Conservation (phyloP, 495 filamentous ascomycete genomes). For the Penicillium maclennaniae region DNA sequence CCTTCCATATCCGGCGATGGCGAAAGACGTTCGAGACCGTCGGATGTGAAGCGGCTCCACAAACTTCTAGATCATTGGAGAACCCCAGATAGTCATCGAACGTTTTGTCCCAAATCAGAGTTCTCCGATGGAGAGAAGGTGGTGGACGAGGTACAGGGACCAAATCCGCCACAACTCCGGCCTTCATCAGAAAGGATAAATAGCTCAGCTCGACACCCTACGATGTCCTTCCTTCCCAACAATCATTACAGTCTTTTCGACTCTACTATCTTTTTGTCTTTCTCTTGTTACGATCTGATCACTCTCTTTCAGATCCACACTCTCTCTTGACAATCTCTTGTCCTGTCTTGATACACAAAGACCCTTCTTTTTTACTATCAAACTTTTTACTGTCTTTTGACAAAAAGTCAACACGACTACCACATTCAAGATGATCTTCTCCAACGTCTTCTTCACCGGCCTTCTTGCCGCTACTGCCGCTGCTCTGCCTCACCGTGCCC, state of each 20-base stretch:
- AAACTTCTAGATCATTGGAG: not conserved
- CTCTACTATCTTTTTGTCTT: conserved; percentile 6
- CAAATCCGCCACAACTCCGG: conserved; percentile 6
- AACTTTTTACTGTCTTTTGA: conserved; percentile 1
- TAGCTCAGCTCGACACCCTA: not conserved
- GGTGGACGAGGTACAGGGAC: not conserved
- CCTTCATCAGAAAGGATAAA: conserved; percentile 1
- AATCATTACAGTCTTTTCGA: conserved; percentile 7
- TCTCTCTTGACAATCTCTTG: conserved; percentile 6
- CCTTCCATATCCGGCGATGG: conserved; percentile 13
- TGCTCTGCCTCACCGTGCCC: conserved; percentile 17
- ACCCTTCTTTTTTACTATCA: not conserved
- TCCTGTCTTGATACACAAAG: conserved; percentile 7
- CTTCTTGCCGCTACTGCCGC: conserved; percentile 21
- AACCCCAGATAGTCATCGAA: conserved; percentile 4
- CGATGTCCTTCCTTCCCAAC: conserved; percentile 1
- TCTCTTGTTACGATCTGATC: conserved; percentile 11
- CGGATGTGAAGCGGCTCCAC: not conserved
- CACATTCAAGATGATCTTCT: conserved; percentile 16
- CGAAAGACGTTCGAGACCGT: conserved; percentile 6
- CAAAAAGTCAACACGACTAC: conserved; percentile 3
- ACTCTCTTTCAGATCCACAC: conserved; percentile 15
- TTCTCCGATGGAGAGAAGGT: not conserved
- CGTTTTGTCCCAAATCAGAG: not conserved
- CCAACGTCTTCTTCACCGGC: conserved; percentile 24